These are phyloP conservation scores for Ogataea chonburiensis DNA, from an alignment of 805 yeast genomes.

Conservation along the genomic window DNA sequence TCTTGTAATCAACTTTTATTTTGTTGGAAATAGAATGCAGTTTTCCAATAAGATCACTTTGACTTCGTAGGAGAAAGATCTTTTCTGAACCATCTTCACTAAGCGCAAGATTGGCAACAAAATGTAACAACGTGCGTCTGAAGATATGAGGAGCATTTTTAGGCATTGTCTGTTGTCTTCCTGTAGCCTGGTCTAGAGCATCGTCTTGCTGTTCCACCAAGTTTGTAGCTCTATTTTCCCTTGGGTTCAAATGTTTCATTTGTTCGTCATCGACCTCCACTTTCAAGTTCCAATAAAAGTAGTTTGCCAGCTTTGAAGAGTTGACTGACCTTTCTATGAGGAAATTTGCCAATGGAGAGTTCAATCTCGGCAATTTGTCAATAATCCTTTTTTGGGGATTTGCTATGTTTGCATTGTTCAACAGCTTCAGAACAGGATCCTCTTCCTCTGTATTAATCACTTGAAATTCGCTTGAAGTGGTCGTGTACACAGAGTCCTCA, in stretches of 20 bases:
- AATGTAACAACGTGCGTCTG: constrained; percentile 30
- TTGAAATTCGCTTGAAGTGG: constrained; percentile 35
- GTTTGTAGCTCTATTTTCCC: background rate
- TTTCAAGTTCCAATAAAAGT: constrained; percentile 86
- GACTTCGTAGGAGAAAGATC: constrained; percentile 39
- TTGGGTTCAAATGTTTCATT: constrained; percentile 1
- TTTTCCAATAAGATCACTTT: constrained; percentile 65
- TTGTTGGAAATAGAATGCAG: constrained; percentile 64
- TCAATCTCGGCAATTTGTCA: constrained; percentile 25
- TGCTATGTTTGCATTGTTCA: constrained; percentile 26
- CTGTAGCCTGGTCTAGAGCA: constrained; percentile 15
- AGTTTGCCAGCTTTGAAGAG: constrained; percentile 71
- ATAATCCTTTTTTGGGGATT: constrained; percentile 15
- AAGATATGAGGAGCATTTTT: constrained; percentile 22
- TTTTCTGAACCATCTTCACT: constrained; percentile 29
- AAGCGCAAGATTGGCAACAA: constrained; percentile 26
- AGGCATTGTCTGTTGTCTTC: constrained; percentile 5
- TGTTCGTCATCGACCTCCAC: constrained; percentile 78
- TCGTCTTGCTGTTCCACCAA: constrained; percentile 15
- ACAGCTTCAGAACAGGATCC: constrained; percentile 27
- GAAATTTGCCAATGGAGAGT: constrained; percentile 70
- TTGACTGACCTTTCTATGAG: constrained; percentile 68
- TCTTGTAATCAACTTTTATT: constrained; percentile 53
- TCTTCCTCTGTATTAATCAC: constrained; percentile 29
- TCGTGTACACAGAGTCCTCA: constrained; percentile 28